Conservation (phyloP, 1,284 basidiomycete species). For the Lignosus rhinocerotis region DNA sequence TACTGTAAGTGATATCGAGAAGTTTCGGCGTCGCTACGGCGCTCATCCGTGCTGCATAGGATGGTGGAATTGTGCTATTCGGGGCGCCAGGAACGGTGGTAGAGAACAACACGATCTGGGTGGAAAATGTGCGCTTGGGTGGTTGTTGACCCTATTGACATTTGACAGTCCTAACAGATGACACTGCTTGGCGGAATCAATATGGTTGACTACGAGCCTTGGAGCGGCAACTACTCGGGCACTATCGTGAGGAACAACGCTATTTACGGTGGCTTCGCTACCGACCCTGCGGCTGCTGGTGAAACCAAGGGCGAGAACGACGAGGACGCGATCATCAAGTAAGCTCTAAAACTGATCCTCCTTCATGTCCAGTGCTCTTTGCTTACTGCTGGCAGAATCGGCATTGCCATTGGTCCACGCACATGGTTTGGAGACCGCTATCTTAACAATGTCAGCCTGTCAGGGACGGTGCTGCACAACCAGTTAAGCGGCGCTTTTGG, state of each 20-base stretch:
- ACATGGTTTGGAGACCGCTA: conserved; percentile 75
- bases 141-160: not conserved
- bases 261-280: conserved; percentile 70
- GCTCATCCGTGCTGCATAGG: conserved; percentile 33
- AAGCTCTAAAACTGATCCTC: conserved; percentile 22
- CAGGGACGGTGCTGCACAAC: conserved; percentile 68
- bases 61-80: conserved; percentile 83
- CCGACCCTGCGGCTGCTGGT: conserved; percentile 38
- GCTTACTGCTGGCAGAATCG: conserved; percentile 46
- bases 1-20: conserved; percentile 40
- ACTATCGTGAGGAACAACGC: conserved; percentile 73
- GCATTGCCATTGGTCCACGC: conserved; percentile 75
- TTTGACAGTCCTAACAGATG: conserved; percentile 41
- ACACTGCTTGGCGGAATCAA: conserved; percentile 81
- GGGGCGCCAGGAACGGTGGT: conserved; percentile 77
- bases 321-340: conserved; percentile 72
- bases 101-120: conserved; percentile 75
- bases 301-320: conserved; percentile 55
- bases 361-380: conserved; percentile 16
- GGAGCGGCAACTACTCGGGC: conserved; percentile 68
- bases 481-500: conserved; percentile 71
- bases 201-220: conserved; percentile 78
- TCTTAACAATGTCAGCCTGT: conserved; percentile 57
- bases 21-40: not conserved
- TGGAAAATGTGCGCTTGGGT: conserved; percentile 52